Base-by-base conservation (phyloP, 495 filamentous ascomycete genomes). In the Podospora didyma region DNA sequence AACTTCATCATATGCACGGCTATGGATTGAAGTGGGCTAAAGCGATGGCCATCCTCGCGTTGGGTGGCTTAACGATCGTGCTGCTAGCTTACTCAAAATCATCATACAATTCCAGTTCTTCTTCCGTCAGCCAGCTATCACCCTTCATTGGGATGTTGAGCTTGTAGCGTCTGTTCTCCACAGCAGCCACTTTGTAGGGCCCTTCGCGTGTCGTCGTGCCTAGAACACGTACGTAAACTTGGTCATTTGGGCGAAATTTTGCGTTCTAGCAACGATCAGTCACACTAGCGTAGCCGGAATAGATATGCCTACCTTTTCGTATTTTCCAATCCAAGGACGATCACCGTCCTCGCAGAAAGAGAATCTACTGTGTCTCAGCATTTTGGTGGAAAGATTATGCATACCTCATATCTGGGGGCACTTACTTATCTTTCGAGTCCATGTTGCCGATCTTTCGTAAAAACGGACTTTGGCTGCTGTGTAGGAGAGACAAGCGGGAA, bases 11-110 rank as follows among this genome's bases (percentile, higher is more conserved):
- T 46, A 46, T 7, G 19, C 16, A 46, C 44, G 16, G 44, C 44
- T 20, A 46, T 46, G 44, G 44, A 46, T 14, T 46, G 44, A 46
- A 46, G 44, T 46, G 16, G n/a, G 44, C 44, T n/a, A n/a, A n/a
- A n/a, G n/a, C n/a, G n/a, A n/a, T n/a, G n/a, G n/a, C n/a, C n/a
- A n/a, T n/a, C n/a, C n/a, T n/a, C n/a, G n/a, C n/a, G n/a, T n/a
- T n/a, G n/a, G n/a, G n/a, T n/a, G n/a, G n/a, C n/a, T n/a, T n/a
- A n/a, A n/a, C n/a, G n/a, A n/a, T n/a, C n/a, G n/a, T n/a, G n/a
- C n/a, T n/a, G n/a, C n/a, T 46, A 46, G 44, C 44, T 46, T 46
- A 46, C 44, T 46, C 3, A 19, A 46, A 46, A 21, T 4, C 16
- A 46, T 46, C 19, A 46, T 46, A 46, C n/a, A 46, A 6, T 7